Conservation (phyloP, 148 eudicot genomes). For the Selenicereus undatus region DNA sequence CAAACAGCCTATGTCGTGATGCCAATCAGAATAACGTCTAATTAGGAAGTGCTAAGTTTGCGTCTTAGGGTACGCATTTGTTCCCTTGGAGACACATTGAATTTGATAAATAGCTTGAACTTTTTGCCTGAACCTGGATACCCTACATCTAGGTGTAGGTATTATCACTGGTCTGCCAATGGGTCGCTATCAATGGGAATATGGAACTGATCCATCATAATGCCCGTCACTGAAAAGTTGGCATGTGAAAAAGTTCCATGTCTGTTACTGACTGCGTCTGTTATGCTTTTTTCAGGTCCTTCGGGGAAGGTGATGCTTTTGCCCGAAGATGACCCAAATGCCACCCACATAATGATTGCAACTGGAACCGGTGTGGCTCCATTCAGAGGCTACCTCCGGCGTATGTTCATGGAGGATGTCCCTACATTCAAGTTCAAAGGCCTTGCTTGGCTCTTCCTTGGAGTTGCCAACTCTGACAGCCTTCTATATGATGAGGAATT, state of each 20-base stretch:
- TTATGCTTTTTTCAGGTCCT: slow-evolving; percentile 57
- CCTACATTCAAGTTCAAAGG: slow-evolving; percentile 74
- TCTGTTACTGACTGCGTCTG: background rate
- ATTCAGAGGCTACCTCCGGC: slow-evolving; percentile 84
- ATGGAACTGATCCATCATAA: background rate
- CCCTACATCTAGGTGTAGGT: too few species aligned
- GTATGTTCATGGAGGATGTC: slow-evolving; percentile 91
- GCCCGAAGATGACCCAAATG: slow-evolving; percentile 76
- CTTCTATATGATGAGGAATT: slow-evolving; percentile 88
- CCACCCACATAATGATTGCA: slow-evolving; percentile 93
- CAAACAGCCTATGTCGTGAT: too few species aligned
- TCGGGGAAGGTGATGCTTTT: slow-evolving; percentile 94
- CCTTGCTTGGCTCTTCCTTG: slow-evolving; percentile 94
- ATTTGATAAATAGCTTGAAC: too few species aligned
- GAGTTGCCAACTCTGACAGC: slow-evolving; percentile 86
- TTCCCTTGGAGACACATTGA: too few species aligned
- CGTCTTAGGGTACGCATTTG: too few species aligned
- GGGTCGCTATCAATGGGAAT: too few species aligned
- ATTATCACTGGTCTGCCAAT: too few species aligned
- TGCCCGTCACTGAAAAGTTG: background rate
- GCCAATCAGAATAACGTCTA: too few species aligned
- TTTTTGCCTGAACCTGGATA: too few species aligned
- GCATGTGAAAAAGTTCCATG: too few species aligned
- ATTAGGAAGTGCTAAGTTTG: too few species aligned
- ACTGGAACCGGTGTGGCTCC: slow-evolving; percentile 99